phyloP scores from a whole-genome alignment of 345 rosid genomes.

The Trapa incisa region DNA sequence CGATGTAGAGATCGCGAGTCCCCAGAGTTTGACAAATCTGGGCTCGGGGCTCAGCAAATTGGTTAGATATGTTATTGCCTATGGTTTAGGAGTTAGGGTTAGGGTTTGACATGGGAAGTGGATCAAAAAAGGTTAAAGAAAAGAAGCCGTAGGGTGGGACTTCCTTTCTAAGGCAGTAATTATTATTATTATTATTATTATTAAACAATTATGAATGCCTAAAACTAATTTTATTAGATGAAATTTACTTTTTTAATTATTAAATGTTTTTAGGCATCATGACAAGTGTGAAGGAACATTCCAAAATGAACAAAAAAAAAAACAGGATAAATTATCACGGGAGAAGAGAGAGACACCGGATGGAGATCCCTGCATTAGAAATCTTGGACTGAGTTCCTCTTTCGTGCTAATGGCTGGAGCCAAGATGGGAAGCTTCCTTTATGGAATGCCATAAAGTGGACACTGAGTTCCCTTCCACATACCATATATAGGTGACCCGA shows the following conservation, averaged over 20 bases:
- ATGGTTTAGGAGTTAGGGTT: constrained; percentile 5
- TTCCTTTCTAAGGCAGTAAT: too few species aligned
- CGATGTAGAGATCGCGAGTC: background rate
- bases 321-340: too few species aligned
- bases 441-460: background rate
- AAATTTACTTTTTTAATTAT: too few species aligned
- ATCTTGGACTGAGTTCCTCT: background rate
- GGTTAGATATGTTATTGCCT: background rate
- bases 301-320: too few species aligned
- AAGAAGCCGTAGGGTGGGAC: background rate
- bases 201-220: too few species aligned
- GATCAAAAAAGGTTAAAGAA: background rate
- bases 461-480: background rate
- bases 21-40: constrained; percentile 14
- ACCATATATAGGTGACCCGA: background rate
- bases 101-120: constrained; percentile 8
- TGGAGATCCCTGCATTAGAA: too few species aligned
- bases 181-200: too few species aligned
- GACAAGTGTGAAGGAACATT: too few species aligned
- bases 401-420: background rate
- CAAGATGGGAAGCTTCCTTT: background rate
- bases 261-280: too few species aligned
- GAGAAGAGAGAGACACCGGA: too few species aligned
- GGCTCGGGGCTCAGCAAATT: constrained; percentile 7
- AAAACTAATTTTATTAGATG: too few species aligned